Percentiles rank a stretch among this genome's conserved stretches.
phyloP scores from a whole-genome alignment of 2,329 filamentous ascomycete species.

The Thermothelomyces thermophilus region DNA sequence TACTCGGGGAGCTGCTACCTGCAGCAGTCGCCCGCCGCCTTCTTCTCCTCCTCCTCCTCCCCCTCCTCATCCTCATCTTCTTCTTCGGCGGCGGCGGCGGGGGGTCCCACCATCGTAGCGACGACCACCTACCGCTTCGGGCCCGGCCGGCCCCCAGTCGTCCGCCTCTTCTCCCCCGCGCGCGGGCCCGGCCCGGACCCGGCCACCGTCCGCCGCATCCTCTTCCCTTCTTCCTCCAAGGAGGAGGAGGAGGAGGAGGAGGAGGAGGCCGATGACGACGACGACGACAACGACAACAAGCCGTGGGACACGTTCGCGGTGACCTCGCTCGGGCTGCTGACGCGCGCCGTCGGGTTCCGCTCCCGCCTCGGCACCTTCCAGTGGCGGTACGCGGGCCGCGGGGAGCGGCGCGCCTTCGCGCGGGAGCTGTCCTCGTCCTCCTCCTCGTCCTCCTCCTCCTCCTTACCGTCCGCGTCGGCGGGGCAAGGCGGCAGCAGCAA shows the following conservation, averaged over 20 bases:
- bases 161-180: conserved; percentile 32
- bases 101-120: no score
- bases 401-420: conserved; percentile 37
- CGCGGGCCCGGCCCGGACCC: conserved; percentile 16
- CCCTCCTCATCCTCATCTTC: no score
- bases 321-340: conserved; percentile 35
- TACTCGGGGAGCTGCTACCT: conserved; percentile 45
- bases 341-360: conserved; percentile 41
- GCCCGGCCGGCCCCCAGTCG: conserved; percentile 43
- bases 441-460: no score
- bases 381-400: conserved; percentile 48
- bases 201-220: conserved; percentile 18
- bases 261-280: neutral
- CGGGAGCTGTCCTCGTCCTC: no score
- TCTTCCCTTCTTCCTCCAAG: conserved; percentile 20
- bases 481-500: no score
- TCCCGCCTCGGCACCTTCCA: conserved; percentile 45
- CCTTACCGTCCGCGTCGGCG: no score
- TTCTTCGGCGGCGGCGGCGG: neutral
- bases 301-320: conserved; percentile 27
- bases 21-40: neutral
- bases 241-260: neutral
- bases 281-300: neutral
- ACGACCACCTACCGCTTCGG: conserved; percentile 52
- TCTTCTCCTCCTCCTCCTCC: no score